phyloP scores from a whole-genome alignment of 129 eudicot genomes.

The Tanacetum coccineum region DNA sequence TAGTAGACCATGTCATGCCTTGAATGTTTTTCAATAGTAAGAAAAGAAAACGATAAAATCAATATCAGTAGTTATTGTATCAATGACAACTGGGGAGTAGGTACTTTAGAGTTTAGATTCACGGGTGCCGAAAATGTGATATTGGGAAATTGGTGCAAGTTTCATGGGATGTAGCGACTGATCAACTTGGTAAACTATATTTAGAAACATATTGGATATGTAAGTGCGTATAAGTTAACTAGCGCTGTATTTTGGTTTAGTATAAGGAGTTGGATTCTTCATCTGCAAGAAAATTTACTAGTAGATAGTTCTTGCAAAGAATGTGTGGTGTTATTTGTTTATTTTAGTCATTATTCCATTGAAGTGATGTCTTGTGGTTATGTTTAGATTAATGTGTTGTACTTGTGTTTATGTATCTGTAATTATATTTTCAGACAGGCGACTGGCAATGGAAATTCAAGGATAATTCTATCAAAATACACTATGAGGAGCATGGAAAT shows the following conservation, averaged over 20 bases:
- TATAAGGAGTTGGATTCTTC: neutral
- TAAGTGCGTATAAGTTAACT: neutral
- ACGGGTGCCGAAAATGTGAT: neutral
- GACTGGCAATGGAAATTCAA: conserved; percentile 79
- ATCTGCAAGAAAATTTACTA: neutral
- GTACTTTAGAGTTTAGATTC: neutral
- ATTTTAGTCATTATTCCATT: neutral
- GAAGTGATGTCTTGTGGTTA: conserved; percentile 3
- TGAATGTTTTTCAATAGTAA: neutral
- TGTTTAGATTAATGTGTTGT: neutral
- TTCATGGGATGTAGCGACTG: neutral
- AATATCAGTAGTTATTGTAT: neutral
- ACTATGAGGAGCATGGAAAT: conserved; percentile 60
- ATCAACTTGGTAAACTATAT: neutral
- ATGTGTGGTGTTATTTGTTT: neutral
- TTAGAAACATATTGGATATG: neutral
- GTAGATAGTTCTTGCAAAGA: neutral
- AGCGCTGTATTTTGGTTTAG: neutral
- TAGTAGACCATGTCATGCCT: neutral
- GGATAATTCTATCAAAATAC: conserved; percentile 59
- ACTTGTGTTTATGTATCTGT: neutral
- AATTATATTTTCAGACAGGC: conserved; percentile 33
- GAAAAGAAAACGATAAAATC: neutral
- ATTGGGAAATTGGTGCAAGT: neutral
- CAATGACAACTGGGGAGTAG: neutral